Evolutionary conservation across 129 eudicot genomes (phyloP), one percentile per base, ranked within the genome.

Genomic region (Scalesia atractyloides): DNA sequence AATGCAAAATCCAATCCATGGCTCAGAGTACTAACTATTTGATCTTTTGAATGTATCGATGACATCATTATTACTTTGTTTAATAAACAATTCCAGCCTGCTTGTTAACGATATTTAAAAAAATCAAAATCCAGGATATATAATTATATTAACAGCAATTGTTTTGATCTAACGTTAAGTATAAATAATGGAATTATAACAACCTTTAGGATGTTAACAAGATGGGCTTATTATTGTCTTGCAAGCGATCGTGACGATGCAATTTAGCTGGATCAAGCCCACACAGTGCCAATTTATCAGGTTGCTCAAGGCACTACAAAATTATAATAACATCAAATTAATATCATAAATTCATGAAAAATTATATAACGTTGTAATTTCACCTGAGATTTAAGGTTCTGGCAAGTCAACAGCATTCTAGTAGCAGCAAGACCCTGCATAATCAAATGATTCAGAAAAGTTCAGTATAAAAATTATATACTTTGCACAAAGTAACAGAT

Each of bases 51-150:
- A 44, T 80, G 80, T 12, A 62, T 41, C 46, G 86, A 87, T 66
- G 93, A 82, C 85, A 87, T 79, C 50, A 84, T 47, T 37, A 87
- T 60, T 17, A 84, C 85, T 77, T 82, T 76, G 72, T 87, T 87
- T 43, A 85, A 84, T 84, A 87, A 65, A 87, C 85, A 61, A 87
- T 68, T 78, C 93, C 93, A 59, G 87, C 93, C 93, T 87, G 87
- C 76, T 82, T 26, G 11, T 18, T 15, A 43, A 60, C 41, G 30
- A 59, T 59, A 59, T 59, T 24, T 59, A 13, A 30, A 19, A 16
- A 60, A 14, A 60, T 30, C 66, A 30, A 60, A 60, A 60, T 60
- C 64, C 0, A 60, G 12, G 44, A 60, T 60, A 22, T 60, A 30
- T 30, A 20, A 24, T 22, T 24, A 30, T 3, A 30, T 2, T 3